A percentile compares a stretch with the other conserved stretches of the same genome.
Conservation (phyloP, 306 rosid genomes). For the Vigna mungo region DNA sequence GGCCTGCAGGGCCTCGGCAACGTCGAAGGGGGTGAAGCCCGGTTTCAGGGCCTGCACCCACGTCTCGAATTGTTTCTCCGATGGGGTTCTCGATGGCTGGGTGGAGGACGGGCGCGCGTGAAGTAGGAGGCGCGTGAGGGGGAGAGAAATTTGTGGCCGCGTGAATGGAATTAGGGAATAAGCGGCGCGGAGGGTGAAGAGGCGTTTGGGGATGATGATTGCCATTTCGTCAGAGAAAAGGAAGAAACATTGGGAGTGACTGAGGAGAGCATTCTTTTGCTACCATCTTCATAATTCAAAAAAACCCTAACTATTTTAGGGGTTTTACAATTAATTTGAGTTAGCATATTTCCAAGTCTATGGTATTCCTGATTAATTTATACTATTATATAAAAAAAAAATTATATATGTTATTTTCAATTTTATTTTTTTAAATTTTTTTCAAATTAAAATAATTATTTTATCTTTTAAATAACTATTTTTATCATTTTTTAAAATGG, state of each 20-base stretch:
- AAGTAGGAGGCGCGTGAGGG: not conserved
- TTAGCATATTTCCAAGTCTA: no score
- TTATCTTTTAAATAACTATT: no score
- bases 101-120: conserved; percentile 42
- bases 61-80: conserved; percentile 77
- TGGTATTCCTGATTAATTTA: no score
- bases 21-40: conserved; percentile 76
- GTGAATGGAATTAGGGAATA: conserved; percentile 15
- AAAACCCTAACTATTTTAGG: not conserved
- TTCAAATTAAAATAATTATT: no score
- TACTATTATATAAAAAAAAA: no score
- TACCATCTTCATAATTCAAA: not conserved
- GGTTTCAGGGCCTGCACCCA: conserved; percentile 89
- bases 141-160: not conserved
- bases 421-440: no score
- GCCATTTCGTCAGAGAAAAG: not conserved
- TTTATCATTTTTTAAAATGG: no score
- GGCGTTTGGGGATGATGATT: conserved; percentile 7
- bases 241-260: no score
- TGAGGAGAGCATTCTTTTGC: not conserved
- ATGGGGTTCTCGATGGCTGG: conserved; percentile 60
- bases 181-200: not conserved
- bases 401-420: no score
- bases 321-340: no score
- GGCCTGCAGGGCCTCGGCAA: conserved; percentile 63